Conservation (phyloP, 1,284 basidiomycete genomes). For the Heterobasidion irregulare region DNA sequence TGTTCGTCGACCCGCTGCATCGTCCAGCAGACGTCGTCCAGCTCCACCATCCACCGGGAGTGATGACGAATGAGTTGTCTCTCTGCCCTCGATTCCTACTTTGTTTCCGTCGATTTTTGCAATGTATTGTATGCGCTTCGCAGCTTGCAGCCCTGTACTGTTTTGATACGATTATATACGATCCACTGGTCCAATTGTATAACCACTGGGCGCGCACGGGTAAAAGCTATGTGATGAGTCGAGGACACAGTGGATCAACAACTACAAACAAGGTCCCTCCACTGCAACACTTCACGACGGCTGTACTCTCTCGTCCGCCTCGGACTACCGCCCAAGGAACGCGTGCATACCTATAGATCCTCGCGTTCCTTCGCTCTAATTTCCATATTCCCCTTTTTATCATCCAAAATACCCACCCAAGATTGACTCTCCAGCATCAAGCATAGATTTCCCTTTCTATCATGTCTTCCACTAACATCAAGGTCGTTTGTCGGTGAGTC, state of each 20-base stretch:
- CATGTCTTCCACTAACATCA: conserved; percentile 82
- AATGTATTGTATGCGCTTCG: too few species aligned
- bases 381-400: not conserved
- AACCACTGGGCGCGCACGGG: not conserved
- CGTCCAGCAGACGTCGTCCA: conserved; percentile 42
- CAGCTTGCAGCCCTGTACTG: too few species aligned
- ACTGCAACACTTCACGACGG: not conserved
- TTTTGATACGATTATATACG: too few species aligned
- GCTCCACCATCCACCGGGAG: conserved; percentile 22
- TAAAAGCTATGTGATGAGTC: not conserved
- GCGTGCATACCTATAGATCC: not conserved
- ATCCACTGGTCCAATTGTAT: not conserved
- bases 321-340: not conserved
- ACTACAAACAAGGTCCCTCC: not conserved
- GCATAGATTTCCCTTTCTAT: conserved; percentile 8
- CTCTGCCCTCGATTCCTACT: not conserved
- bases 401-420: not conserved
- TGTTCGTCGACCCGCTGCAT: conserved; percentile 45
- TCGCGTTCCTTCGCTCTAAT: conserved; percentile 1
- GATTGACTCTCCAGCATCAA: conserved; percentile 1
- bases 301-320: not conserved
- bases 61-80: conserved; percentile 13
- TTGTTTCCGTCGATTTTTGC: not conserved
- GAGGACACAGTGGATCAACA: not conserved
- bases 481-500: conserved; percentile 89